Evolutionary conservation across 2,329 filamentous ascomycete genomes (phyloP).

Genomic region (Talaromyces funiculosus): DNA sequence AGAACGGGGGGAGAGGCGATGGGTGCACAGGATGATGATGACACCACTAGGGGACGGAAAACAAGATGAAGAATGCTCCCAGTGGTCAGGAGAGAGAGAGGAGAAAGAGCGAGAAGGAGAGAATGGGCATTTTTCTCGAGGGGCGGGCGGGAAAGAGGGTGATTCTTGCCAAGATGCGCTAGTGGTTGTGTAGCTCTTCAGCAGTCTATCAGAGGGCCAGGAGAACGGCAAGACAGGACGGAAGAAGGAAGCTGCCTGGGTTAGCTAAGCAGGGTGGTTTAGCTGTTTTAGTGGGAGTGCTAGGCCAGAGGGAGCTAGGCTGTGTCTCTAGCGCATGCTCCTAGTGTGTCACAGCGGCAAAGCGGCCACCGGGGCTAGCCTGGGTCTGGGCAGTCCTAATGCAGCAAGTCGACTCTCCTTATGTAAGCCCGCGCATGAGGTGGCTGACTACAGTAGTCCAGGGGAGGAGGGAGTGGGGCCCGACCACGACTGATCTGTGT

Average conservation of each 20-base stretch:
- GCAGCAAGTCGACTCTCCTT: background rate
- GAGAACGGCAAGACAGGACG: background rate
- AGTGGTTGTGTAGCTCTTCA: constrained; percentile 29
- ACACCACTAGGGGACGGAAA: background rate
- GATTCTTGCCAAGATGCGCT: constrained; percentile 30
- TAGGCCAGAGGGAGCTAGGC: background rate
- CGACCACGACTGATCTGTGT: constrained; percentile 1
- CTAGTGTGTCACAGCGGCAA: constrained; percentile 1
- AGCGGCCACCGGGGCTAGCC: constrained; percentile 1
- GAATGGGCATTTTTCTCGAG: constrained; percentile 23
- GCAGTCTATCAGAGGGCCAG: background rate
- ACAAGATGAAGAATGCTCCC: background rate
- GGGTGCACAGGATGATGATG: background rate
- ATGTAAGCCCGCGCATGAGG: background rate
- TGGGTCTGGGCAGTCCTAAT: background rate
- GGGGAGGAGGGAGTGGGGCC: background rate
- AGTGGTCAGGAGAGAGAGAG: constrained; percentile 6
- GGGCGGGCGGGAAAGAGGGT: constrained; percentile 27
- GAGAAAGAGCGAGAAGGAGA: constrained; percentile 13
- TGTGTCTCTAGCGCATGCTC: background rate
- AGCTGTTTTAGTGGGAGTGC: background rate
- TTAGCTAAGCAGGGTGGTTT: background rate
- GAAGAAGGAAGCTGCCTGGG: background rate
- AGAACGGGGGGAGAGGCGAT: background rate
- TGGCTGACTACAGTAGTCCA: constrained; percentile 1